Base-by-base conservation (phyloP, 306 rosid genomes). In the Abrus precatorius region DNA sequence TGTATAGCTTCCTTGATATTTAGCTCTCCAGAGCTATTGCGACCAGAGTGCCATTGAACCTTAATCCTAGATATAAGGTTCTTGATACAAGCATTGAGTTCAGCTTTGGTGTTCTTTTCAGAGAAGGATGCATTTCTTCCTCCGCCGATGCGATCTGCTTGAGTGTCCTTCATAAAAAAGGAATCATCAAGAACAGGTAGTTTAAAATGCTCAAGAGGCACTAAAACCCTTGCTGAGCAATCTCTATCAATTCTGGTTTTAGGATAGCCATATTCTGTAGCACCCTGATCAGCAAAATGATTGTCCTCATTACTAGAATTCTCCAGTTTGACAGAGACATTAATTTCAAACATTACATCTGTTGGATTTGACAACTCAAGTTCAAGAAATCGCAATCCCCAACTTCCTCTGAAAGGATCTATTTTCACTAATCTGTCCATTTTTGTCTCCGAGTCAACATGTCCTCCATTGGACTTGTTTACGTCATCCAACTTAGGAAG, bases 301-400 rank as follows among this genome's bases (percentile, higher is more conserved):
- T 77, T 85, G 67, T 80, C 88, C 82, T 76, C 96, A 9, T 79
- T 85, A 77, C 87, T 53, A 30, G 88, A 76, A 80, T 82, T 90
- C 60, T 96, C 98, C 74, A 96, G 83, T 82, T 90, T 90, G 77
- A 93, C 97, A 56, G 94, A 92, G 80, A 93, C 98, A 61, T 84
- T 89, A 80, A 93, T 92, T 86, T 96, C 98, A 78, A 90, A 96
- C 28, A 82, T 87, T 27, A 95, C 90, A 70, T 95, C 98, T 13
- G 97, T 96, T 66, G 98, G 92, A 84, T 93, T 96, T 54, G 92
- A 89, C 82, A 92, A 80, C 87, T 96, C 99, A n/a, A 96, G 91
- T 85, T 96, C 98, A 64, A 96, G 92, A 82, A 93, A 96, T 55
- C 94, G 88, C 48, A 95, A 89, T 67, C 97, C 97, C 99, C 97